phyloP scores from a whole-genome alignment of 495 filamentous ascomycete genomes.

The Aspergillus diversus region DNA sequence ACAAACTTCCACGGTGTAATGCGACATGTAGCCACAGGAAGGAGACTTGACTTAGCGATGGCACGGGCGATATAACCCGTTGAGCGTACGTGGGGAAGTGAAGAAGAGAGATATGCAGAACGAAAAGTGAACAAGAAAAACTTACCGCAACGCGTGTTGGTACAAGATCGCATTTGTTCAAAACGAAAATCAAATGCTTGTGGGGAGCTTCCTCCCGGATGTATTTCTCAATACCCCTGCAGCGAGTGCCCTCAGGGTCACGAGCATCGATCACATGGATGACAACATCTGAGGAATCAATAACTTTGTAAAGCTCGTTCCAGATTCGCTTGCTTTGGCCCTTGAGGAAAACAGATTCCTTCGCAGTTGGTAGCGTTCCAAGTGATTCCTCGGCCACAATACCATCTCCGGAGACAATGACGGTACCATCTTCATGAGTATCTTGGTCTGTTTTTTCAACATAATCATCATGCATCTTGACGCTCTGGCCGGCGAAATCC shows the following conservation, averaged over 20 bases:
- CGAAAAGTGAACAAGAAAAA: conserved; percentile 34
- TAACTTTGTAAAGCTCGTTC: conserved; percentile 98
- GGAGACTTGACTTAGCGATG: conserved; percentile 97
- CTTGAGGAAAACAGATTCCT: conserved; percentile 91
- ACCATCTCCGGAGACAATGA: conserved; percentile 55
- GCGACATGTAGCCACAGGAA: conserved; percentile 56
- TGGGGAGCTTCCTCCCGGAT: conserved; percentile 90
- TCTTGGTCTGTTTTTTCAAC: conserved; percentile 75
- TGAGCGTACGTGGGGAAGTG: conserved; percentile 19
- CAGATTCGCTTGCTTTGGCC: conserved; percentile 94
- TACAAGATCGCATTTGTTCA: conserved; percentile 98
- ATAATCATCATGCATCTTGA: conserved; percentile 77
- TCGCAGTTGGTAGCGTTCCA: conserved; percentile 64
- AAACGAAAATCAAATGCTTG: conserved; percentile 88
- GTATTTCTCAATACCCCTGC: conserved; percentile 89
- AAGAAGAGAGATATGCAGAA: conserved; percentile 19
- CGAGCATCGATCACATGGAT: conserved; percentile 93
- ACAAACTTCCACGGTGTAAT: conserved; percentile 68
- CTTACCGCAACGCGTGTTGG: conserved; percentile 93
- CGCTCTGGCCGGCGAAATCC: conserved; percentile 79
- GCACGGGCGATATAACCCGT: conserved; percentile 37
- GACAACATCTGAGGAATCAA: conserved; percentile 94
- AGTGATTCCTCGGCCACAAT: conserved; percentile 48
- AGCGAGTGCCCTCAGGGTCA: conserved; percentile 88
- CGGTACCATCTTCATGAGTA: conserved; percentile 68